A percentile compares a stretch with the other conserved stretches of the same genome.
Evolutionary conservation across 768 basidiomycete species (phyloP).

Genomic region (Clitopilus passeckerianus): DNA sequence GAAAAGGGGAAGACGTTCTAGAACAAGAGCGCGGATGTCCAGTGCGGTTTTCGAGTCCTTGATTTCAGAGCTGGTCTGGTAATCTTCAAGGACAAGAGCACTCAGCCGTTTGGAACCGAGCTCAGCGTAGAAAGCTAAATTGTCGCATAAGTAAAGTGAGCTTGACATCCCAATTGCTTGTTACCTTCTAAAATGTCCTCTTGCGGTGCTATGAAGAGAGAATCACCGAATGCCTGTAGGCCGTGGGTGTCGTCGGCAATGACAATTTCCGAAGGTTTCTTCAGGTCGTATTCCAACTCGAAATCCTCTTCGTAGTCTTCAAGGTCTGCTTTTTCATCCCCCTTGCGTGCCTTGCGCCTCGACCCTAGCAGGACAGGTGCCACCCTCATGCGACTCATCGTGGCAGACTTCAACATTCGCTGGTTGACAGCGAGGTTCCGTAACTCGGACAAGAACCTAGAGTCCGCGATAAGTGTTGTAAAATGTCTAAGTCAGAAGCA

Average conservation of each 20-base stretch:
- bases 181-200: conserved; percentile 87
- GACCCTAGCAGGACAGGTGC: conserved; percentile 71
- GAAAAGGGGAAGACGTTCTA: conserved; percentile 88
- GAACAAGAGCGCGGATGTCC: conserved; percentile 56
- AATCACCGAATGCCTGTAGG: conserved; percentile 73
- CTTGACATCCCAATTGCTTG: background rate
- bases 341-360: conserved; percentile 46
- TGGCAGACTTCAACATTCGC: conserved; percentile 46
- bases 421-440: conserved; percentile 82
- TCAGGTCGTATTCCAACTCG: conserved; percentile 70
- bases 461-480: background rate
- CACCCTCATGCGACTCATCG: conserved; percentile 60
- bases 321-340: conserved; percentile 17
- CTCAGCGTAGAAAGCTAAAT: conserved; percentile 52
- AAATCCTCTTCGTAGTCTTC: conserved; percentile 63
- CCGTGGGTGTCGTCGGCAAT: conserved; percentile 85
- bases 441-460: conserved; percentile 78
- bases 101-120: conserved; percentile 78
- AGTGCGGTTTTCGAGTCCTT: conserved; percentile 38
- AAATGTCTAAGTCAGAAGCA: background rate
- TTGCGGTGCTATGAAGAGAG: conserved; percentile 76
- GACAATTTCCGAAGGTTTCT: conserved; percentile 63
- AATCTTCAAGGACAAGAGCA: conserved; percentile 71
- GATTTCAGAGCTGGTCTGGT: conserved; percentile 53
- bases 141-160: background rate